phyloP scores from a whole-genome alignment of 2,329 filamentous ascomycete genomes.

The Talaromyces sp. region DNA sequence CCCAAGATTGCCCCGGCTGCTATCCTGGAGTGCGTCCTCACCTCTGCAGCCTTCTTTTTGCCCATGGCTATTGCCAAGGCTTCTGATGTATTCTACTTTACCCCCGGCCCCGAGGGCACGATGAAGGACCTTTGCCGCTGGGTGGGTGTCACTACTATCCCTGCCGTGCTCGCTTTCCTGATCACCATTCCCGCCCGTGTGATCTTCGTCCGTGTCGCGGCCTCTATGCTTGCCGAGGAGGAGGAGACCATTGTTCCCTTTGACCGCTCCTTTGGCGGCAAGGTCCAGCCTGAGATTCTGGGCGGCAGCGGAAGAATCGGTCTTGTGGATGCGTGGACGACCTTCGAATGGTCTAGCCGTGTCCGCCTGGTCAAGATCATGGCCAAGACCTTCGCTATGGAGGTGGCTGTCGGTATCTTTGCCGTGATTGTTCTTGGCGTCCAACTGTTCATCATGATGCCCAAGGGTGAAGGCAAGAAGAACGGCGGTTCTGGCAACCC shows the following conservation, averaged over 20 bases:
- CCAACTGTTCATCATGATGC: constrained; percentile 52
- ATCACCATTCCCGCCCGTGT: constrained; percentile 76
- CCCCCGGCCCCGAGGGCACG: constrained; percentile 21
- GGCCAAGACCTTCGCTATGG: constrained; percentile 67
- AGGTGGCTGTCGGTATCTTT: constrained; percentile 51
- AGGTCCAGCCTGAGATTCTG: constrained; percentile 73
- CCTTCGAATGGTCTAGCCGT: constrained; percentile 73
- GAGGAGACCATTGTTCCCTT: constrained; percentile 86
- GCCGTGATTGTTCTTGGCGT: constrained; percentile 55
- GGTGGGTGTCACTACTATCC: constrained; percentile 39
- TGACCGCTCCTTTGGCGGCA: constrained; percentile 81
- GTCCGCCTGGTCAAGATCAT: constrained; percentile 74
- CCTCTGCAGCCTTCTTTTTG: constrained; percentile 48
- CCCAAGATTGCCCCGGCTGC: constrained; percentile 71
- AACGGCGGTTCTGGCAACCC: background rate
- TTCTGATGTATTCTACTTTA: constrained; percentile 39
- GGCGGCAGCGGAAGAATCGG: constrained; percentile 72
- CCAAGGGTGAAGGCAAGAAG: constrained; percentile 3
- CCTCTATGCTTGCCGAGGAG: constrained; percentile 79
- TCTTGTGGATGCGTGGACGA: constrained; percentile 76
- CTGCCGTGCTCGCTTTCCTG: constrained; percentile 58
- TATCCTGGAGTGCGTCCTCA: constrained; percentile 62
- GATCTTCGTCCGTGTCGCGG: constrained; percentile 79
- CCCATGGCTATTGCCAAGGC: constrained; percentile 53
- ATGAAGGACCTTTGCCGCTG: constrained; percentile 38